These are phyloP conservation scores for Phytophthora gonapodyides DNA, from an alignment of 352 stramenopile species.

Conservation along the genomic window DNA sequence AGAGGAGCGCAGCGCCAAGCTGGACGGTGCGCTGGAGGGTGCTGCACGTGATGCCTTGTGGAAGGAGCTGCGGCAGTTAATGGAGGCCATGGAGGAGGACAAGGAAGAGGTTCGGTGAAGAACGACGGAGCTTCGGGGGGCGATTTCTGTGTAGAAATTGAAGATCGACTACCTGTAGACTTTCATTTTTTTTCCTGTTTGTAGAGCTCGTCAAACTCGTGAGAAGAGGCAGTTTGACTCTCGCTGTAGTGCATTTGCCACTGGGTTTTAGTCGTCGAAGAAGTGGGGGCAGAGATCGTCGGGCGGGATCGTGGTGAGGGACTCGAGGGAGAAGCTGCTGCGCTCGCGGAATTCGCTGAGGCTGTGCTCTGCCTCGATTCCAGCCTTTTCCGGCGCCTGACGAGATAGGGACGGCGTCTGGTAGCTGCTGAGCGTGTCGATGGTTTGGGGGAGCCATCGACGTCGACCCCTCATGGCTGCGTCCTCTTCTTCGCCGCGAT, in stretches of 20 bases:
- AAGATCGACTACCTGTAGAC: slow-evolving; percentile 12
- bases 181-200: slow-evolving; percentile 6
- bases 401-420: neutral
- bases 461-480: slow-evolving; percentile 13
- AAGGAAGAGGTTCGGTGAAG: slow-evolving; percentile 70
- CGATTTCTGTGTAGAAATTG: neutral
- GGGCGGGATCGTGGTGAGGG: slow-evolving; percentile 48
- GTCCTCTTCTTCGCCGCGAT: slow-evolving; percentile 13
- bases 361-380: slow-evolving; percentile 23
- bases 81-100: slow-evolving; percentile 83
- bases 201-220: too few relatives aligned
- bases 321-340: slow-evolving; percentile 69
- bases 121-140: neutral
- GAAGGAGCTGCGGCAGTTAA: slow-evolving; percentile 68
- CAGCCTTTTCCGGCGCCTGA: slow-evolving; percentile 1
- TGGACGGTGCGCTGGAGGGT: slow-evolving; percentile 89
- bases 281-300: slow-evolving; percentile 64
- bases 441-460: slow-evolving; percentile 47
- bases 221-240: too few relatives aligned
- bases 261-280: slow-evolving; percentile 32
- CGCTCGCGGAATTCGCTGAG: slow-evolving; percentile 54
- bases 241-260: too few relatives aligned
- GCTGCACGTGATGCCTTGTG: slow-evolving; percentile 79
- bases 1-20: slow-evolving; percentile 84
- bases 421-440: slow-evolving; percentile 46